Percentiles rank a stretch among this genome's conserved stretches.
Conservation (phyloP, 805 yeast genomes). For the Yamadazyma endophytica region DNA sequence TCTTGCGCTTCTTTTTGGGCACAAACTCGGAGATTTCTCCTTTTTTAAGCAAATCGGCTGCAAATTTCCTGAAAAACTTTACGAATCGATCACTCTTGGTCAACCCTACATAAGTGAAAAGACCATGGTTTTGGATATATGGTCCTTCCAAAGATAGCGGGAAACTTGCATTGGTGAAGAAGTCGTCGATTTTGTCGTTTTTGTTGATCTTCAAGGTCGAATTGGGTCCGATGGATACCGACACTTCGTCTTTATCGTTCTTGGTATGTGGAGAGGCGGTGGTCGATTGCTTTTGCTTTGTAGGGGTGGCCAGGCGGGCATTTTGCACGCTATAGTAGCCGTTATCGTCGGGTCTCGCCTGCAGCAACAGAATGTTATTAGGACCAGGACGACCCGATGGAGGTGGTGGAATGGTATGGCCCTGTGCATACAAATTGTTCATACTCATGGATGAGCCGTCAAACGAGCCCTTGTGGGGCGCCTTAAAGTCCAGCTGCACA, state of each 20-base stretch:
- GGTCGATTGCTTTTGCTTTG: too few relatives aligned
- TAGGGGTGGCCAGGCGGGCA: too few relatives aligned
- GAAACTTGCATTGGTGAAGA: constrained; percentile 30
- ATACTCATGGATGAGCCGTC: too few relatives aligned
- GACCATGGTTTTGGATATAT: constrained; percentile 37
- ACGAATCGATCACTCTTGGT: constrained; percentile 38
- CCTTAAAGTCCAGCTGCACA: too few relatives aligned
- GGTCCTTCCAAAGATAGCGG: constrained; percentile 35
- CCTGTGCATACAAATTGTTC: too few relatives aligned
- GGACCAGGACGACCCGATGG: constrained; percentile 12
- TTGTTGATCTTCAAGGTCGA: constrained; percentile 28
- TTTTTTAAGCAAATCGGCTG: constrained; percentile 25
- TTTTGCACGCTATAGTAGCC: too few relatives aligned
- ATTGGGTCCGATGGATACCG: constrained; percentile 33
- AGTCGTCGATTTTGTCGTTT: constrained; percentile 25
- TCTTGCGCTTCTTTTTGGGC: constrained; percentile 7
- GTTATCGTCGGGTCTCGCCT: too few relatives aligned
- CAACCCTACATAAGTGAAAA: constrained; percentile 34
- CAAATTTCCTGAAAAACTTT: constrained; percentile 31
- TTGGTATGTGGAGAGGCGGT: too few relatives aligned
- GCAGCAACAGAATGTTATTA: constrained; percentile 10
- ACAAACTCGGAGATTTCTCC: constrained; percentile 33
- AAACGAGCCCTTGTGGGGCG: too few relatives aligned
- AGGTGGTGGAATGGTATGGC: constrained; percentile 10
- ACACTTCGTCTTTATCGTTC: too few relatives aligned